phyloP scores from a whole-genome alignment of 306 rosid genomes.

The Lathyrus sativus region DNA sequence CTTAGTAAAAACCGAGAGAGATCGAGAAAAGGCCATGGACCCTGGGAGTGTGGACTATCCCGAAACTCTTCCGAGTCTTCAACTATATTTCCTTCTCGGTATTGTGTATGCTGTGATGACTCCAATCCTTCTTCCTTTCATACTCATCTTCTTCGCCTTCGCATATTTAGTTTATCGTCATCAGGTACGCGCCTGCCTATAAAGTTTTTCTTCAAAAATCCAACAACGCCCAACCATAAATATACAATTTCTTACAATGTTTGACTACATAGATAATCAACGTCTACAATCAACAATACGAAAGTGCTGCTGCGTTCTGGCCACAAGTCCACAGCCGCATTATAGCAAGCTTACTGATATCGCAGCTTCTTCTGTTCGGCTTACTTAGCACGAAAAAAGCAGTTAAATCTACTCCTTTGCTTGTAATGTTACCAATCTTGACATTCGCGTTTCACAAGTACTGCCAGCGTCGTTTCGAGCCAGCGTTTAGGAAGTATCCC shows the following conservation, averaged over 20 bases:
- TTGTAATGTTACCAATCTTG: conserved; percentile 70
- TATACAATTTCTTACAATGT: conserved; percentile 5
- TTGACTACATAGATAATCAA: conserved; percentile 74
- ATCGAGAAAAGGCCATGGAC: conserved; percentile 82
- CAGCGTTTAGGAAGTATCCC: conserved; percentile 88
- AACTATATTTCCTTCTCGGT: conserved; percentile 91
- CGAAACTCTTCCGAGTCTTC: conserved; percentile 89
- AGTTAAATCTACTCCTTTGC: conserved; percentile 89
- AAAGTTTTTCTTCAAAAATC: background rate
- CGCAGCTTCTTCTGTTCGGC: conserved; percentile 89
- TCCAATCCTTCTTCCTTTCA: conserved; percentile 96
- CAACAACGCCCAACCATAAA: background rate
- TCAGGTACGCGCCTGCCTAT: conserved; percentile 65
- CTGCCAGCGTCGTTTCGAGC: conserved; percentile 84
- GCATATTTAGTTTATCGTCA: conserved; percentile 98
- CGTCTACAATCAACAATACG: conserved; percentile 90
- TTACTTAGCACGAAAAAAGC: conserved; percentile 95
- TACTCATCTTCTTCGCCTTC: conserved; percentile 85
- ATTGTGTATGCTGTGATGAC: conserved; percentile 93
- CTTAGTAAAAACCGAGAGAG: conserved; percentile 94
- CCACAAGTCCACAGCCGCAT: conserved; percentile 96
- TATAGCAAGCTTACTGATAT: conserved; percentile 85
- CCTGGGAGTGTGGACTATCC: conserved; percentile 90
- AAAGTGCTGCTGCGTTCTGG: conserved; percentile 98
- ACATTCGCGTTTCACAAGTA: conserved; percentile 84